phyloP scores from a whole-genome alignment of 1,139 yeast species.

The Zygoascus meyerae region DNA sequence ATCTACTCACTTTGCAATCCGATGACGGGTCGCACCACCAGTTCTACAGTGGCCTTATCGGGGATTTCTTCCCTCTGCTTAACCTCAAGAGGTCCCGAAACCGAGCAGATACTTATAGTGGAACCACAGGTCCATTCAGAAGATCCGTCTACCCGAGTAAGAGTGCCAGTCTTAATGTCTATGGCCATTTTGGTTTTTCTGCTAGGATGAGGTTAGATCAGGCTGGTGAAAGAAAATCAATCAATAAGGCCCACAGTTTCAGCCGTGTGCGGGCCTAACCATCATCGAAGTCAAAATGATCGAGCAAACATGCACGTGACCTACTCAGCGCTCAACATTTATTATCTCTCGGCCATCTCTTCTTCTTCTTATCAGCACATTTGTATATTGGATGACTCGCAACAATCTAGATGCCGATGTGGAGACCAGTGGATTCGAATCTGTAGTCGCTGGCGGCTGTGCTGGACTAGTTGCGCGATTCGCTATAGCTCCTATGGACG shows the following conservation, averaged over 20 bases:
- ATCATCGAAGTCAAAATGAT: no score
- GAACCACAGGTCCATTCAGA: slow-evolving; percentile 48
- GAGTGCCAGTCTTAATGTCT: slow-evolving; percentile 21
- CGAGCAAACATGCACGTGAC: no score
- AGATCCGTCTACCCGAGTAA: slow-evolving; percentile 74
- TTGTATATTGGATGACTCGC: not conserved
- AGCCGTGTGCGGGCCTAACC: no score
- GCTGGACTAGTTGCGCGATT: slow-evolving; percentile 58
- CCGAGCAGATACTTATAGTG: slow-evolving; percentile 65
- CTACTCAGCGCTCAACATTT: no score
- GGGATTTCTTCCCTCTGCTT: slow-evolving; percentile 82
- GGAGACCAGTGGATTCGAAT: slow-evolving; percentile 30
- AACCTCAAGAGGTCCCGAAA: slow-evolving; percentile 89
- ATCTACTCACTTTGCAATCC: slow-evolving; percentile 52
- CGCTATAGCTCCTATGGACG: slow-evolving; percentile 84
- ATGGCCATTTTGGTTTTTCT: not conserved
- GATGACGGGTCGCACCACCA: slow-evolving; percentile 70
- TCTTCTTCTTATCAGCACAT: no score
- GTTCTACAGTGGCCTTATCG: slow-evolving; percentile 67
- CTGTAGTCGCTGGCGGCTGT: slow-evolving; percentile 60
- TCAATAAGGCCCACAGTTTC: no score
- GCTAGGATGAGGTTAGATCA: no score
- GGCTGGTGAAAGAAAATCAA: no score
- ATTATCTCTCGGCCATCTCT: not conserved
- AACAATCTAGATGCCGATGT: slow-evolving; percentile 31